Evolutionary conservation across 495 filamentous ascomycete species (phyloP).

Genomic region (Penicillium herquei): DNA sequence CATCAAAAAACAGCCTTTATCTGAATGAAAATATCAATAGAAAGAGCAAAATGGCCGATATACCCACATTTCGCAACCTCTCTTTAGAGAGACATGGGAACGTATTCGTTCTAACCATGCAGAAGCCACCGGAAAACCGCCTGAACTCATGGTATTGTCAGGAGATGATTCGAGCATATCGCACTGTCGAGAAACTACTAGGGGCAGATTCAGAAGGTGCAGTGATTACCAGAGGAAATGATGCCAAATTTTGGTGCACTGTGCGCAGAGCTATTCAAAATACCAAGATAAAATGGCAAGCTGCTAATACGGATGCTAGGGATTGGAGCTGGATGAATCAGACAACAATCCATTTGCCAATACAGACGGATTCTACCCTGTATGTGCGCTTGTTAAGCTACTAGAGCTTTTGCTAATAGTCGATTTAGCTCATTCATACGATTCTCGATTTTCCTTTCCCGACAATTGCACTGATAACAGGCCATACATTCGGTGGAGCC

Average conservation of each 20-base stretch:
- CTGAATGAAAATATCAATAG: too few relatives aligned
- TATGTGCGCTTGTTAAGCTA: not conserved
- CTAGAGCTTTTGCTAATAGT: too few relatives aligned
- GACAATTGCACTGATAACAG: slow-evolving; percentile 49
- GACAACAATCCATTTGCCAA: slow-evolving; percentile 48
- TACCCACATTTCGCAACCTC: slow-evolving; percentile 27
- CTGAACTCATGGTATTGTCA: slow-evolving; percentile 45
- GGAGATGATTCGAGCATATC: slow-evolving; percentile 47
- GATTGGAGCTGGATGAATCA: slow-evolving; percentile 48
- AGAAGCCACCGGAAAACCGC: slow-evolving; percentile 49
- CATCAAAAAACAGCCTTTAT: too few relatives aligned
- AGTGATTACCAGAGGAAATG: slow-evolving; percentile 46
- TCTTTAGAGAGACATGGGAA: slow-evolving; percentile 31
- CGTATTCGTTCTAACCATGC: slow-evolving; percentile 51
- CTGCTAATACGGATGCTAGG: slow-evolving; percentile 20
- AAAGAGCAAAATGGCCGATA: slow-evolving; percentile 16
- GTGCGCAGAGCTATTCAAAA: slow-evolving; percentile 7
- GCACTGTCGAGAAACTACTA: slow-evolving; percentile 39
- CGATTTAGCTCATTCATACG: slow-evolving; percentile 40
- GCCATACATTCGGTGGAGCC: slow-evolving; percentile 52
- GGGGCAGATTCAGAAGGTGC: slow-evolving; percentile 42
- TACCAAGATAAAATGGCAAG: not conserved
- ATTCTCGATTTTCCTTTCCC: slow-evolving; percentile 52
- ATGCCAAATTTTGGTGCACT: slow-evolving; percentile 54
- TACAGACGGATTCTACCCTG: slow-evolving; percentile 49